Base-by-base conservation (phyloP, 2,329 filamentous ascomycete species). In the Cladophialophora exuberans region DNA sequence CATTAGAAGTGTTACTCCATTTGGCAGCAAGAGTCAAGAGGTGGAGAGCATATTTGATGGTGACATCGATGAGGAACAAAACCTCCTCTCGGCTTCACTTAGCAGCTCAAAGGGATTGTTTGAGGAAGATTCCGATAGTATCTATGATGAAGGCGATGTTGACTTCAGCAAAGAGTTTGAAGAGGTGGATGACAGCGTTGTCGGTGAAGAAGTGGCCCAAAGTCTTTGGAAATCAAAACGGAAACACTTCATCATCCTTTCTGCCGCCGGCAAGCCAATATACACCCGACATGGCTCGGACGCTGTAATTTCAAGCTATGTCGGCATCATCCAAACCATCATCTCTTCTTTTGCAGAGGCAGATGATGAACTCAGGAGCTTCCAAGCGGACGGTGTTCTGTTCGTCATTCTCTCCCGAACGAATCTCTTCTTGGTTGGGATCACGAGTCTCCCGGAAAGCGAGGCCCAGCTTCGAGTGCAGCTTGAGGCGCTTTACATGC, bases 211-310 rank as follows among this genome's bases (percentile, higher is more conserved):
- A 76, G 83, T 86, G 42, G 76, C 90, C 22, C 77, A 96, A 35
- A 75, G 77, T 13, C 79, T 85, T 60, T 99, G 92, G 92, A 94
- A 91, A 69, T 84, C 88, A 31, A 97, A 97, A 75, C 80, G 92
- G 60, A 99, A 99, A 73, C 94, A 99, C 73, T 99, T 96, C 71
- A 84, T 99, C 73, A 96, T 99, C 65, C 78, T 99, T 1, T 97
- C 94, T 2, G 93, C 91, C 11, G 93, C 95, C 7, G 94, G 94
- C 17, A 99, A 99, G 70, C 95, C 94, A 9, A 95, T 99, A 44
- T 99, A 93, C 79, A 97, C 91, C 67, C 84, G 95, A 44, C 93
- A 99, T 69, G 94, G 95, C 35, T 90, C 97, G 64, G 82, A 96
- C 62, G 85, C 87, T 51, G 77, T 97, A 38, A 90, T 97, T 68